These are phyloP conservation scores for Aspergillus neoniger DNA, from an alignment of 2,329 filamentous ascomycete genomes.

Conservation along the genomic window DNA sequence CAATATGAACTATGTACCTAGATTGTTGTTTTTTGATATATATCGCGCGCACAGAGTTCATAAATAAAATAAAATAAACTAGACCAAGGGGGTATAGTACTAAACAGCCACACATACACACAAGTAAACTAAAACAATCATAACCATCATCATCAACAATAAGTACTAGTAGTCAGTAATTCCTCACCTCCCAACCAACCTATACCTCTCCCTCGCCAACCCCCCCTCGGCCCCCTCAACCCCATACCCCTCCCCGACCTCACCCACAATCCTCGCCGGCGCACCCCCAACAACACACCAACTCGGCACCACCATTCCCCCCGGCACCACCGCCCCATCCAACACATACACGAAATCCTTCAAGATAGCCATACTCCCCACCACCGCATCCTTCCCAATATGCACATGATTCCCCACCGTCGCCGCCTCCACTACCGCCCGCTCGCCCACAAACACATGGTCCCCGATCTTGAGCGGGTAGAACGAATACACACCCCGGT, in stretches of 20 bases:
- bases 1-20: background rate
- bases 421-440: conserved; percentile 77
- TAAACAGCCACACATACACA: background rate
- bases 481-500: conserved; percentile 65
- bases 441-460: conserved; percentile 84
- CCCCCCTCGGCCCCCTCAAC: conserved; percentile 48
- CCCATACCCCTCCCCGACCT: conserved; percentile 60
- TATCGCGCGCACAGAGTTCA: background rate
- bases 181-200: conserved; percentile 37
- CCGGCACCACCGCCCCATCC: conserved; percentile 78
- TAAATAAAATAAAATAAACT: conserved; percentile 5
- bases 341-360: conserved; percentile 91
- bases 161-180: too few species aligned
- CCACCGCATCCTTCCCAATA: conserved; percentile 73
- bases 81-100: conserved; percentile 1
- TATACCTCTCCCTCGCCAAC: conserved; percentile 46
- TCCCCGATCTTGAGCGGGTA: conserved; percentile 92
- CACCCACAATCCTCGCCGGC: conserved; percentile 77
- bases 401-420: conserved; percentile 82
- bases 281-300: conserved; percentile 87
- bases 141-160: background rate
- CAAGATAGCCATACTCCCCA: conserved; percentile 86
- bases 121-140: too few species aligned
- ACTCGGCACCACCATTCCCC: conserved; percentile 88
- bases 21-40: background rate